Evolutionary conservation across 257 asterid species (phyloP).

Genomic region (Forsythia suspensa): DNA sequence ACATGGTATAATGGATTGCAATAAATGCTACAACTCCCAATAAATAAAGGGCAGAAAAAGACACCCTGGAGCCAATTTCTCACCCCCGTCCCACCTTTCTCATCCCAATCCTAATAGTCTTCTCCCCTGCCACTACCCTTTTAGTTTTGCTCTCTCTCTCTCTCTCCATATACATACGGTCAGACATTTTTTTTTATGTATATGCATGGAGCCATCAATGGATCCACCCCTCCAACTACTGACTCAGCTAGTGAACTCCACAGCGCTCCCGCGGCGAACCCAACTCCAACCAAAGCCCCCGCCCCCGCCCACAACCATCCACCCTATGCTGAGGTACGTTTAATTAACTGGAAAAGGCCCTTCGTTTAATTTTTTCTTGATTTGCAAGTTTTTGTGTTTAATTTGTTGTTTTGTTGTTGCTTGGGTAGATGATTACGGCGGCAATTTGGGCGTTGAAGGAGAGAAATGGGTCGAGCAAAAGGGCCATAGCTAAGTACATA

Average conservation of each 20-base stretch:
- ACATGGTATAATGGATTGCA: neutral
- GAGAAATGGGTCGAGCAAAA: conserved; percentile 67
- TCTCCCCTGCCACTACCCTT: neutral
- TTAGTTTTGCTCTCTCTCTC: neutral
- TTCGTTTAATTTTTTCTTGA: neutral
- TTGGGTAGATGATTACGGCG: conserved; percentile 62
- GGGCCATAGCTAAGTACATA: conserved; percentile 63
- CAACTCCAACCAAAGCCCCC: neutral
- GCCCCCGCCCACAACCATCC: neutral
- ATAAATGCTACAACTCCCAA: neutral
- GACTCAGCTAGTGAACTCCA: neutral
- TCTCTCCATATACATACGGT: neutral
- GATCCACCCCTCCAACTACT: neutral
- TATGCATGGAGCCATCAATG: neutral
- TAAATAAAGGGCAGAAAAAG: neutral
- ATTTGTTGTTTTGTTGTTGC: neutral
- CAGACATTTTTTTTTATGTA: neutral
- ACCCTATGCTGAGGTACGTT: neutral
- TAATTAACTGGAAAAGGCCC: neutral
- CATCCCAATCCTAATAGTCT: neutral
- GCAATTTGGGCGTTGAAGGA: conserved; percentile 68
- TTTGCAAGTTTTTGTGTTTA: neutral
- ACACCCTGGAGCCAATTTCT: neutral
- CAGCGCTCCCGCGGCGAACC: neutral
- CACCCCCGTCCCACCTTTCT: neutral